phyloP scores from a whole-genome alignment of 108 stramenopile genomes.

The Cyclotella cryptica region DNA sequence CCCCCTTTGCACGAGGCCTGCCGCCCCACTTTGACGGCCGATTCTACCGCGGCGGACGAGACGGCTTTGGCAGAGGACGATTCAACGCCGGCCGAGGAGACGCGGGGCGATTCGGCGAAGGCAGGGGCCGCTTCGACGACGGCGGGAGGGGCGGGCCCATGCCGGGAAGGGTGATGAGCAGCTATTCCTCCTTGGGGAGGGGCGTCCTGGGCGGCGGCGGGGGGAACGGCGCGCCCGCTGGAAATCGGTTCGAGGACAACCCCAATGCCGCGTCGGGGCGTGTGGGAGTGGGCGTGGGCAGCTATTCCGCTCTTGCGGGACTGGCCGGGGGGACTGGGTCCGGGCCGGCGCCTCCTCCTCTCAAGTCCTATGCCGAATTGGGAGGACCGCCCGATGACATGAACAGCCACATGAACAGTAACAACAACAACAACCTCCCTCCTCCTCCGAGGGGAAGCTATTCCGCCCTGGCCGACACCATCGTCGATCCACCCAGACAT shows the following conservation, averaged over 20 bases:
- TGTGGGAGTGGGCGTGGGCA: conserved; percentile 6
- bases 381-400: neutral
- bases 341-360: neutral
- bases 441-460: conserved; percentile 14
- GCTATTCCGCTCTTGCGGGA: conserved; percentile 6
- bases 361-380: neutral
- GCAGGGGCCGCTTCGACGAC: conserved; percentile 19
- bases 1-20: no score
- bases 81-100: neutral
- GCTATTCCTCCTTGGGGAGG: conserved; percentile 37
- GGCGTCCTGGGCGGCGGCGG: conserved; percentile 1
- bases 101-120: neutral
- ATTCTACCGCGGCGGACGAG: conserved; percentile 21
- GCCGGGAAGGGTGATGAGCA: conserved; percentile 6
- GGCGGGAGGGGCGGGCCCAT: neutral
- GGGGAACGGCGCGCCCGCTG: neutral
- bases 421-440: conserved; percentile 2
- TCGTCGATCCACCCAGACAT: conserved; percentile 2
- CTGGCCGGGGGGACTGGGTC: neutral
- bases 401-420: neutral
- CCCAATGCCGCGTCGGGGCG: neutral
- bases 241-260: neutral
- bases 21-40: neutral
- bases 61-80: neutral
- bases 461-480: conserved; percentile 17